These are phyloP conservation scores for Artemisia annua DNA, from an alignment of 129 eudicot genomes.

Conservation along the genomic window DNA sequence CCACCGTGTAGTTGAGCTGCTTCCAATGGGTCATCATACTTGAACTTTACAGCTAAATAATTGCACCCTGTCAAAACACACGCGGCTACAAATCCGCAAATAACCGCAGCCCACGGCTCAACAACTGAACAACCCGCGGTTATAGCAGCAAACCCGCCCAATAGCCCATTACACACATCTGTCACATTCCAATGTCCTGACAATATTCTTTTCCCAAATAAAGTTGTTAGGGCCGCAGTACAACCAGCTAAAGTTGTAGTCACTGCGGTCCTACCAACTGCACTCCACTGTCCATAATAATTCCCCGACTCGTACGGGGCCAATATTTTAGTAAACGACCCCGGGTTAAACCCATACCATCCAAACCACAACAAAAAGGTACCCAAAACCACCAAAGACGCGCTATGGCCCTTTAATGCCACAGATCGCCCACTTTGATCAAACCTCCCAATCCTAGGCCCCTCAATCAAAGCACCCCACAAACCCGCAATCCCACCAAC, in stretches of 20 bases:
- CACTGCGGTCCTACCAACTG: slow-evolving; percentile 63
- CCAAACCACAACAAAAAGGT: slow-evolving; percentile 79
- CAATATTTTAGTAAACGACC: slow-evolving; percentile 49
- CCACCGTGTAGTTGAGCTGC: slow-evolving; percentile 72
- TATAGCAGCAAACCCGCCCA: slow-evolving; percentile 64
- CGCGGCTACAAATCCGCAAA: slow-evolving; percentile 66
- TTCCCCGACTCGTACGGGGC: slow-evolving; percentile 28
- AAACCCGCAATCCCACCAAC: slow-evolving; percentile 74
- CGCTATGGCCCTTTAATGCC: slow-evolving; percentile 61
- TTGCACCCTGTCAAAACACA: slow-evolving; percentile 52
- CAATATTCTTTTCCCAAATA: slow-evolving; percentile 47
- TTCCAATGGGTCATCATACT: slow-evolving; percentile 62
- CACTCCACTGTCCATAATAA: slow-evolving; percentile 62
- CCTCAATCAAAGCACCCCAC: slow-evolving; percentile 69
- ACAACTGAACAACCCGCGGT: slow-evolving; percentile 65
- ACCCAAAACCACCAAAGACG: slow-evolving; percentile 60
- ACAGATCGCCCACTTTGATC: slow-evolving; percentile 54
- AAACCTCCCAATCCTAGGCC: slow-evolving; percentile 68
- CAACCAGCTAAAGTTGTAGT: slow-evolving; percentile 64
- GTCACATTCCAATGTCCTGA: slow-evolving; percentile 60
- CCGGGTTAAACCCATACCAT: slow-evolving; percentile 85
- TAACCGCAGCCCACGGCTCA: slow-evolving; percentile 66
- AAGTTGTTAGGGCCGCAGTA: slow-evolving; percentile 50
- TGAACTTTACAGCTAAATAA: slow-evolving; percentile 43
- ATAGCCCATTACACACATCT: slow-evolving; percentile 57